Evolutionary conservation across 805 yeast genomes (phyloP), one percentile per base, ranked within the genome.

Genomic region (Yarrowia yakushimensis): DNA sequence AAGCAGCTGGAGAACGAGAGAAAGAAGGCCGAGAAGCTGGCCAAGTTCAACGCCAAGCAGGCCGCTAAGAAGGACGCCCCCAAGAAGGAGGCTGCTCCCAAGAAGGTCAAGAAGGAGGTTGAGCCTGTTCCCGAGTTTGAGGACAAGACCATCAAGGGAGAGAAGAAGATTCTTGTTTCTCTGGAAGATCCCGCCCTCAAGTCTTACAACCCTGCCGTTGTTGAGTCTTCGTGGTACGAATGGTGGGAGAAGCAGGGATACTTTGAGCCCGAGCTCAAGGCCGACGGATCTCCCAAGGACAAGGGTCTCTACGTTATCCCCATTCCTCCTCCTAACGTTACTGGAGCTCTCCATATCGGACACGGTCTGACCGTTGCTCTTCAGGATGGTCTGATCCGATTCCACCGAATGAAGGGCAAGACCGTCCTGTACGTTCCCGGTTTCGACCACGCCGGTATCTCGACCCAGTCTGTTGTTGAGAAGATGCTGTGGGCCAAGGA

Each of bases 321-420:
- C 39, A 94, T 97, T n/a, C 99, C 99, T 39, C 99, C 99, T 66
- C 99, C 99, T 73, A 94, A 94, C 75, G 96, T 94, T 67, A 94
- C 99, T 52, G 99, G 99, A 78, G 97, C 98, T 50, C 82, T 94
- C 69, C 99, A 94, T 76, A 94, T 94, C 76, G 99, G 99, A 69
- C 99, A 94, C 76, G 99, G 98, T 28, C 82, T 94, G 74, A 94
- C 99, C 17, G 89, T 92, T 65, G 80, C 98, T 34, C 88, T 94
- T 72, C 99, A 94, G 79, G 99, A 94, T 75, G 76, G 97, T 25
- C 82, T 94, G 72, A 85, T 92, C 67, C 85, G 99, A 77, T 94
- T 84, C 80, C 85, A 94, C 81, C 87, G 99, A 80, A 94, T 94
- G 99, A 86, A 86, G 76, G 98, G 98, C 62, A 89, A 90, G 77